These are phyloP conservation scores for Diospyros lotus DNA, from an alignment of 148 eudicot genomes.

Conservation along the genomic window DNA sequence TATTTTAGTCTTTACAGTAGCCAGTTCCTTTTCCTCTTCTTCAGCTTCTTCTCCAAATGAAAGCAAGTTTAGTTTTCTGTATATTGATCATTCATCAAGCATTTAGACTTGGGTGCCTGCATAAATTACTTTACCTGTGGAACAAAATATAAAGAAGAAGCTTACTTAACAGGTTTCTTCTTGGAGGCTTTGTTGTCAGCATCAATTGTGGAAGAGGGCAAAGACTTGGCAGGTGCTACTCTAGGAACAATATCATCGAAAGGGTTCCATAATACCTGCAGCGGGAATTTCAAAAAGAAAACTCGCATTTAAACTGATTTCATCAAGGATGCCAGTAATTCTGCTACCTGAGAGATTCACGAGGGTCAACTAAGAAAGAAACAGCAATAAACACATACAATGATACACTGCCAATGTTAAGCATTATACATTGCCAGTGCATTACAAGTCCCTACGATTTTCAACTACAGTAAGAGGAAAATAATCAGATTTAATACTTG, in stretches of 20 bases:
- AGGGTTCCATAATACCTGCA: constrained; percentile 91
- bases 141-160: constrained; percentile 4
- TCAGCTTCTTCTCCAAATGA: constrained; percentile 99
- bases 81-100: constrained; percentile 2
- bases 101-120: constrained; percentile 1
- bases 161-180: constrained; percentile 87
- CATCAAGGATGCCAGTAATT: not conserved
- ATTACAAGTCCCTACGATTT: not conserved
- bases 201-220: constrained; percentile 33
- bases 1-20: constrained; percentile 63
- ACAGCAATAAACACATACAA: not conserved
- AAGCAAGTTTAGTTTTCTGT: constrained; percentile 88
- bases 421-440: not conserved
- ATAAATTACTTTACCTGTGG: constrained; percentile 2
- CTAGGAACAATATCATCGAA: constrained; percentile 94
- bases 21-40: constrained; percentile 82
- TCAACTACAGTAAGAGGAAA: not conserved
- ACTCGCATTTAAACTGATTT: constrained; percentile 5
- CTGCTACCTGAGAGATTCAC: not conserved
- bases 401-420: too few relatives aligned
- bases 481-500: not conserved
- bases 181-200: constrained; percentile 48
- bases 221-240: constrained; percentile 33
- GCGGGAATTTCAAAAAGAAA: constrained; percentile 17
- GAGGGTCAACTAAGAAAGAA: not conserved